Base-by-base conservation (phyloP, 1,284 basidiomycete genomes). In the Leccinum griseonigrum region DNA sequence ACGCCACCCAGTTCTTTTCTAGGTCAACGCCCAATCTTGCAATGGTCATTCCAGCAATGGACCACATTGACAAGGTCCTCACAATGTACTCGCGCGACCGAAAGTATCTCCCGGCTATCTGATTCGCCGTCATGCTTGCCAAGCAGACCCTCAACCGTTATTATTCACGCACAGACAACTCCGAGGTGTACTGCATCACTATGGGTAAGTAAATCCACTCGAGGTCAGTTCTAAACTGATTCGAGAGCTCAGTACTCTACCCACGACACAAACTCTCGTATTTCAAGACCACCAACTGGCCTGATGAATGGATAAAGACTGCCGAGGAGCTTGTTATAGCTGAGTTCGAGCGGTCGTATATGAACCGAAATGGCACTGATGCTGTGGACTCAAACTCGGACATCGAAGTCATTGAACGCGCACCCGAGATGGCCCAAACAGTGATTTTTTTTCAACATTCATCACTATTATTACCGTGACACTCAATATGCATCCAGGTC, bases 41-140 rank as follows among this genome's bases (percentile, higher is more conserved):
- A 3, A 68, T 43, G 14, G 68, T 75, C 18, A 74, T 75, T 48
- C 69, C 69, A 18, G 67, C 66, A 18, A 71, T 75, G 68, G 70
- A 75, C 53, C 56, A 63, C 40, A 66, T 74, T 29, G 26, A 50
- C 26, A 14, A 50, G 22, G 3, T 13, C 18, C 18, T 50, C 48
- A 28, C 48, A 9, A 28, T 13, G 1, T 11, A 26, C 11, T 26
- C 13, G 22, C 26, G 3, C 7, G 4, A 50, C 3, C 2, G 2
- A 9, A 13, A 50, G 43, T 26, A 28, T 13, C 51, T 52, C 51
- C 51, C 16, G 7, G 51, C 28, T 1, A n/a, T 52, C 7, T 4
- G 16, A 3, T 26, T 29, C 9, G 14, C 51, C 7, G 14, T 52
- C 16, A 5, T 3, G 8, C 28, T 52, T 8, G 28, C 51, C 26